Percentiles rank a stretch among this genome's conserved stretches.
phyloP scores from a whole-genome alignment of 2,329 filamentous ascomycete species.

The Penicillium brevicompactum region DNA sequence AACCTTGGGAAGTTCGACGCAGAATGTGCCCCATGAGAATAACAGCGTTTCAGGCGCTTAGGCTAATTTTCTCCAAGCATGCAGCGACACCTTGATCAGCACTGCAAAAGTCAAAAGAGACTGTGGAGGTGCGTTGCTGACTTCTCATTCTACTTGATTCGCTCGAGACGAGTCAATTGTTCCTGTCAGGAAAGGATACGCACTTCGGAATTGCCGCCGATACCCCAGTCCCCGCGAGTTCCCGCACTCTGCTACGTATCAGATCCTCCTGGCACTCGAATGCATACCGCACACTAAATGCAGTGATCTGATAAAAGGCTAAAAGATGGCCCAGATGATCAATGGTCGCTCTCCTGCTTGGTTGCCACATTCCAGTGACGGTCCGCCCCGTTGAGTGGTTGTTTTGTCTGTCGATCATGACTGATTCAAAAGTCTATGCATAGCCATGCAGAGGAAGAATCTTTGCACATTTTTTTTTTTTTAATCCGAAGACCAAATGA shows the following conservation, averaged over 20 bases:
- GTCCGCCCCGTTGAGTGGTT: conserved; percentile 4
- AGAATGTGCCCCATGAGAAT: neutral
- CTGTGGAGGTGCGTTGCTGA: neutral
- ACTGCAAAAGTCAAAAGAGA: neutral
- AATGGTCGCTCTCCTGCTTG: neutral
- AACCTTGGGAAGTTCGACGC: too few relatives aligned
- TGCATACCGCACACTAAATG: neutral
- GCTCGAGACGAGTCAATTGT: neutral
- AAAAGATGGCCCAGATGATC: neutral
- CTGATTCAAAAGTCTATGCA: conserved; percentile 3
- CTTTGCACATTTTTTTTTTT: too few relatives aligned
- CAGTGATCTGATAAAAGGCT: conserved; percentile 1
- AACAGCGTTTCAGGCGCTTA: conserved; percentile 1
- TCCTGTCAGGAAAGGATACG: conserved; percentile 9
- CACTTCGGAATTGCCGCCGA: conserved; percentile 5
- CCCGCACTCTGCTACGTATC: conserved; percentile 1
- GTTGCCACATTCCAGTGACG: conserved; percentile 5
- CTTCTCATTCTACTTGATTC: neutral
- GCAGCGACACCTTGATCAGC: neutral
- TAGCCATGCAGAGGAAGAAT: neutral
- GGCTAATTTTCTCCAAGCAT: neutral
- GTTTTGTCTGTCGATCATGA: conserved; percentile 2
- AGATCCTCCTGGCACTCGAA: conserved; percentile 1
- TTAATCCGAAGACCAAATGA: too few relatives aligned
- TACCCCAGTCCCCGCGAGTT: neutral